Base-by-base conservation (phyloP, 768 basidiomycete genomes). In the Kwoniella mangroviensis region DNA sequence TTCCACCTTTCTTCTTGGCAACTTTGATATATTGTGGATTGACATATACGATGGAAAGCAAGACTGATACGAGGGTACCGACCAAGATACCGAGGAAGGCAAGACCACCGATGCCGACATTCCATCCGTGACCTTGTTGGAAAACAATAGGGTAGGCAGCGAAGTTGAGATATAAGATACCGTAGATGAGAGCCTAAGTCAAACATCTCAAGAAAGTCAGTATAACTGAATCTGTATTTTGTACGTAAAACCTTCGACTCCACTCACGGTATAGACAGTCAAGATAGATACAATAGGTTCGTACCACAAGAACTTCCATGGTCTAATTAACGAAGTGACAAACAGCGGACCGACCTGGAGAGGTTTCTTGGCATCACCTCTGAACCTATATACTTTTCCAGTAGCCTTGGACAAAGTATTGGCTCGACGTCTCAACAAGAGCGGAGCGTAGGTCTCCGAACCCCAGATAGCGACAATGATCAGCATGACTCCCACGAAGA, bases 91-190 rank as follows among this genome's bases (percentile, higher is more conserved):
- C 81, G 10, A 84, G 55, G 79, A 83, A 85, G 19, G 80, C 82
- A 12, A 85, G 79, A 15, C 84, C 85, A 7, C 80, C 82, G 10
- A 83, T 57, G 52, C 85, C 84, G 4, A 82, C 72, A 6, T 75
- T 79, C 84, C 84, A 86, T 22, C 84, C 84, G 49, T 83, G 82
- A 21, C 68, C 70, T 11, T 74, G 70, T 67, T 83, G 76, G 79
- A 84, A 86, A 56, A 85, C 79, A 65, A 84, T 82, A 0, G 85
- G 84, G 76, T 84, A 85, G 7, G 84, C 84, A 12, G 77, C 78
- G 69, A 83, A 83, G 70, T 79, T 78, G 49, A 82, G 76, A 67
- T 82, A 79, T 13, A 79, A 67, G 53, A 76, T 72, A 66, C 78
- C 76, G 64, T 77, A 78, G 61, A 75, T 69, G 1, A 69, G 28